phyloP scores from a whole-genome alignment of 2,329 filamentous ascomycete genomes.

The Metarhizium humberi region DNA sequence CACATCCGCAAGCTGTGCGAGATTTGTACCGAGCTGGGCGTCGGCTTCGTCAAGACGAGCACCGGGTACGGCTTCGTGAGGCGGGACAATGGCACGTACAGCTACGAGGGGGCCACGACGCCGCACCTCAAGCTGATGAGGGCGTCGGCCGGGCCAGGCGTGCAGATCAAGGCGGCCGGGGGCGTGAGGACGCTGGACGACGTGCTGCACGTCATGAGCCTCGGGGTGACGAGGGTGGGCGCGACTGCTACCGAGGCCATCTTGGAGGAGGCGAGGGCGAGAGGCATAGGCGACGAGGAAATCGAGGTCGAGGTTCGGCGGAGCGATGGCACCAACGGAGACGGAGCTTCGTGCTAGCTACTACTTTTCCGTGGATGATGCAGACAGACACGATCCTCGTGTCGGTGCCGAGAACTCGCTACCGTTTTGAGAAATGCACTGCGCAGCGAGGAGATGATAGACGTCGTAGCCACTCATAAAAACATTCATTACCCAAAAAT shows the following conservation, averaged over 20 bases:
- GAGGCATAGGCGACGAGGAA: slow-evolving; percentile 30
- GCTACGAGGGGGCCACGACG: slow-evolving; percentile 31
- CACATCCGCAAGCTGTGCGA: slow-evolving; percentile 38
- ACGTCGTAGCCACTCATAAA: neutral
- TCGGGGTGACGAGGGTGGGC: slow-evolving; percentile 47
- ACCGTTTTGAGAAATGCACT: neutral
- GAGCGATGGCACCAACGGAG: neutral
- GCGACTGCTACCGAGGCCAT: slow-evolving; percentile 46
- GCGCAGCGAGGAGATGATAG: neutral
- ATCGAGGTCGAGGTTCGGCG: slow-evolving; percentile 9
- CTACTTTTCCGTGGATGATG: too few species aligned
- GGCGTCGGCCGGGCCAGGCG: slow-evolving; percentile 25
- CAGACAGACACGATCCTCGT: too few species aligned
- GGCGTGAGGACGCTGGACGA: slow-evolving; percentile 49
- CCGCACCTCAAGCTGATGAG: slow-evolving; percentile 45
- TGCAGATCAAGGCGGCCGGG: slow-evolving; percentile 50
- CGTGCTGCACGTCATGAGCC: slow-evolving; percentile 40
- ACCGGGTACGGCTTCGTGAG: slow-evolving; percentile 54
- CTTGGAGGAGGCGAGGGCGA: slow-evolving; percentile 40
- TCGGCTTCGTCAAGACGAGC: slow-evolving; percentile 50
- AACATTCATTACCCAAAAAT: neutral
- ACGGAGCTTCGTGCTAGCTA: neutral
- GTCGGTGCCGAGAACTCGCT: too few species aligned
- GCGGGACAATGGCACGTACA: slow-evolving; percentile 38
- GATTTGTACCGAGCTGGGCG: slow-evolving; percentile 40